Percentiles rank a stretch among this genome's conserved stretches.
Conservation (phyloP, 495 filamentous ascomycete genomes). For the Bathelium albidoporum region DNA sequence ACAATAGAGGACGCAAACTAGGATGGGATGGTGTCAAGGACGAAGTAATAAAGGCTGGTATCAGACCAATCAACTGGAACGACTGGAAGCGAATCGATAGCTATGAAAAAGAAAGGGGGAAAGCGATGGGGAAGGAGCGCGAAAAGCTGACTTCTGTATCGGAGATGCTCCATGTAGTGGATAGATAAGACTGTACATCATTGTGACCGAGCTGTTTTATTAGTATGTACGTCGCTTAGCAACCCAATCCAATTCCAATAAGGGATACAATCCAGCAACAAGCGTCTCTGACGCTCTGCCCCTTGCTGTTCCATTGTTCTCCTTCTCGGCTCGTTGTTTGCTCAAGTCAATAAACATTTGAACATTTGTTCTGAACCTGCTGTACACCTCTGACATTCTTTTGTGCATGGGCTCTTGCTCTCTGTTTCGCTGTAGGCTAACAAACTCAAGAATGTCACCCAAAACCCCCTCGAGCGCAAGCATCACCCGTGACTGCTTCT, state of each 20-base stretch:
- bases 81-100: constrained; percentile 82
- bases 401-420: background rate
- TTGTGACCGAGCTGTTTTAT: background rate
- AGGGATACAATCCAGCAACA: constrained; percentile 42
- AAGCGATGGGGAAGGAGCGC: constrained; percentile 59
- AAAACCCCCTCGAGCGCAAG: constrained; percentile 72
- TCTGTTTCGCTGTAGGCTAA: constrained; percentile 32
- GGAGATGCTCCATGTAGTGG: constrained; percentile 69
- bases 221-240: no score
- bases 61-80: constrained; percentile 60
- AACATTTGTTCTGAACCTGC: background rate
- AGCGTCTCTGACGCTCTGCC: no score
- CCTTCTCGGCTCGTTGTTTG: background rate
- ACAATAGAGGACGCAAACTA: constrained; percentile 33
- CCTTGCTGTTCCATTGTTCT: background rate
- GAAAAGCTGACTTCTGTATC: constrained; percentile 69
- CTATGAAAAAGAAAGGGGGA: constrained; percentile 60
- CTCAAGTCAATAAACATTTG: background rate
- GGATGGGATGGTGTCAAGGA: constrained; percentile 70
- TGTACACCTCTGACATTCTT: background rate
- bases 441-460: constrained; percentile 57
- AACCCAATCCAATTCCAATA: no score
- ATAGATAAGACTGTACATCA: constrained; percentile 9
- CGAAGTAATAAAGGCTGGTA: constrained; percentile 41
- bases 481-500: constrained; percentile 59